phyloP scores from a whole-genome alignment of 768 basidiomycete species.

The Russula sp. region DNA sequence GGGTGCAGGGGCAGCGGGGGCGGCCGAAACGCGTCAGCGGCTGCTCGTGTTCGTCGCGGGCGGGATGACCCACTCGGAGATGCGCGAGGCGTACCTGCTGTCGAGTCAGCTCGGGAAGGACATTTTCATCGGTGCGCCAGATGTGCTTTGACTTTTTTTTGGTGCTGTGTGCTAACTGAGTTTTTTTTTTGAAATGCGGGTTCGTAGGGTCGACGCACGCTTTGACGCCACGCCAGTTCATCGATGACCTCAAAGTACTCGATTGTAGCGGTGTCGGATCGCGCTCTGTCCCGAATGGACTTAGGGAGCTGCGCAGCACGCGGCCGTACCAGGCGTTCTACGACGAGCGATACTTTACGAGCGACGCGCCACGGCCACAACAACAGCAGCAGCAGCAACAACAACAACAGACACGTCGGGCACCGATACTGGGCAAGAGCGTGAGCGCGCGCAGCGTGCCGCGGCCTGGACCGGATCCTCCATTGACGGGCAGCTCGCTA shows the following conservation, averaged over 20 bases:
- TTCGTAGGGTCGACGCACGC: conserved; percentile 80
- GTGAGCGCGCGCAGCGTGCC: conserved; percentile 19
- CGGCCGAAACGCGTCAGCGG: conserved; percentile 55
- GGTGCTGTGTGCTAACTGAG: not conserved
- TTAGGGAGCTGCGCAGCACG: conserved; percentile 41
- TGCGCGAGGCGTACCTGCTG: conserved; percentile 79
- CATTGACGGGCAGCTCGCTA: conserved; percentile 44
- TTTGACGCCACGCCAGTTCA: conserved; percentile 72
- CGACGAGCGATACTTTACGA: conserved; percentile 68
- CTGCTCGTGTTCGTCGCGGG: conserved; percentile 88
- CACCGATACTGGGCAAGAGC: conserved; percentile 29
- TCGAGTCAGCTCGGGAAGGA: conserved; percentile 75
- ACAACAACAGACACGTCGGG: conserved; percentile 28
- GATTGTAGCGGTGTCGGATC: conserved; percentile 86
- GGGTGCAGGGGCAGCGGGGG: conserved; percentile 15
- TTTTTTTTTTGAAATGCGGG: not conserved
- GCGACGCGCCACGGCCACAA: conserved; percentile 53
- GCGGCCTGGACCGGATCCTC: conserved; percentile 39
- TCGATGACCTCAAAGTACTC: conserved; percentile 81
- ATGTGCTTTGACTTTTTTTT: too few relatives aligned
- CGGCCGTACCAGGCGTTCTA: conserved; percentile 68
- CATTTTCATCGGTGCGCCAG: conserved; percentile 74
- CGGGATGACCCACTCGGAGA: conserved; percentile 94
- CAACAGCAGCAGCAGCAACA: conserved; percentile 34
- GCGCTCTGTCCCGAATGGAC: conserved; percentile 58